Evolutionary conservation across 495 filamentous ascomycete genomes (phyloP), one percentile per base, ranked within the genome.

Genomic region (Penicillium steckii): DNA sequence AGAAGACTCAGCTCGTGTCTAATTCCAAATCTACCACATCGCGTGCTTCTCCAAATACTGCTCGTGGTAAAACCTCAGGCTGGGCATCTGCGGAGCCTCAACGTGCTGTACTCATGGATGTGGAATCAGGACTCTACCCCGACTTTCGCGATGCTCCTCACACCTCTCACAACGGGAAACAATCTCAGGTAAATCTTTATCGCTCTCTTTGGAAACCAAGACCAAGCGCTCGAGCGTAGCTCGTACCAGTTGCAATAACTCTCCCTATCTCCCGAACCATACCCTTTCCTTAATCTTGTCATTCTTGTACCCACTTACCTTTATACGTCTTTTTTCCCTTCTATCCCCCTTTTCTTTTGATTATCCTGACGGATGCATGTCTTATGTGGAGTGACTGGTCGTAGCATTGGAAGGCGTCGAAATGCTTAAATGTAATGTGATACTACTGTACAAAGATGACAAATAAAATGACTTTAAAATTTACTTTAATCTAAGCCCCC

Each of bases 31-130:
- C 64, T 7, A 17, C 64, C 8, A 44, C 38, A 8, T 26, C 61
- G 38, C 53, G 55, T n/a, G 46, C 60, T 18, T 27, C 56, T 8
- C n/a, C 57, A 21, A 27, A 46, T 7, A 65, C 62, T 32, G 24
- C 47, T 8, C 62, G 53, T 9, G 41, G 62, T 12, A 75, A 66
- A 41, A 26, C 66, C 17, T 51, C 53, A 13, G 33, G 19, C 19
- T 47, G 57, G 22, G 53, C 64, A 13, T 51, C 61, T 4, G 69
- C 72, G 18, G 62, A 65, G 40, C 72, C 74, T 10, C 78, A 81
- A 52, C 66, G 72, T 26, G 76, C 78, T 21, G 65, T 76, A 19
- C 62, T 81, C 10, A 67, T 81, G 64, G 77, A 80, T 12, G 55
- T 74, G 44, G 67, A 72, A 12, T 64, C 71, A 4, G 62, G 60